Base-by-base conservation (phyloP, 352 stramenopile species). In the Phytopythium kandeliae region DNA sequence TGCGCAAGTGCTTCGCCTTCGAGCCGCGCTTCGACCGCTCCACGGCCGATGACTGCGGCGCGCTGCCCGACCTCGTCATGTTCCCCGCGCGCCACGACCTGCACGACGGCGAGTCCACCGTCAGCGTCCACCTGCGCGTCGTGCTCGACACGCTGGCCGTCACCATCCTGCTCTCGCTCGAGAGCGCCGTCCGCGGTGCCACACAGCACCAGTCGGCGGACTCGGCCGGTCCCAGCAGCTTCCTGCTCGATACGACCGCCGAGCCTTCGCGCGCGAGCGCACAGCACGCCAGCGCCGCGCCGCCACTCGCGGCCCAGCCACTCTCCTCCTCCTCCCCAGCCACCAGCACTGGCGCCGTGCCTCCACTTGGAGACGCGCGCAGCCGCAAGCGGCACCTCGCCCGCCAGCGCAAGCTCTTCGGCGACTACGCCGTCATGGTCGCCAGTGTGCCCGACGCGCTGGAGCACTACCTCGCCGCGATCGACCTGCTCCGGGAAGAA, bases 1-100 rank as follows among this genome's bases (percentile, higher is more conserved):
- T 92, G 44, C 76, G 88, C 19, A 88, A 89, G 46, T 85, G 84
- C 52, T 92, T 92, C 63, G 81, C 78, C 22, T 95, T 95, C 48
- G 81, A 95, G 54, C 78, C 89, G 55, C 58, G 65, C 19, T 92
- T 95, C 41, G 81, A 92, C 30, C 61, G 74, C 28, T 60, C 51
- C 5, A 79, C 69, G 1, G 59, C 82, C 9, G 65, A 73, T 17
- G 74, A 92, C 55, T 85, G 77, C 50, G 69, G 74, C 22, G 55
- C 61, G 22, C 62, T 92, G 9, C 57, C 41, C 13, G 66, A 92
- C 51, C 71, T 95, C 48, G 78, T 93, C 31, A 87, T 95, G 72
- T 92, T 95, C 62, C 85, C 82, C 13, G 70, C 79, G 22, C 71
- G 85, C 47, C 82, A 92, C 47, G 73, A 81, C 10, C 65, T 95